Percentiles rank a stretch among this genome's conserved stretches.
Evolutionary conservation across 768 basidiomycete genomes (phyloP).

Genomic region (Tylopilus rubrobrunneus): DNA sequence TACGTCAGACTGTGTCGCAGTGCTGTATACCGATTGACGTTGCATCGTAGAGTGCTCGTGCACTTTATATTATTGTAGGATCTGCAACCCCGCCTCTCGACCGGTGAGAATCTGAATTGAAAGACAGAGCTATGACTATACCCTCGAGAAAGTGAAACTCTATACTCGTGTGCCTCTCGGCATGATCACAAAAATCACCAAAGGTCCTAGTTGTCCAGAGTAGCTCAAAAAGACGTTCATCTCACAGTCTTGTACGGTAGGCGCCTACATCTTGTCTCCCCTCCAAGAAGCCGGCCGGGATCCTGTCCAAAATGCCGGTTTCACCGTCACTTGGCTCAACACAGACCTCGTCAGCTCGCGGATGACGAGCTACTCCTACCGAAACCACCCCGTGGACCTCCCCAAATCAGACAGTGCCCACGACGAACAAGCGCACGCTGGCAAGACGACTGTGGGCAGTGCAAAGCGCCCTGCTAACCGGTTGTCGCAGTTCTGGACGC

Average conservation of each 20-base stretch:
- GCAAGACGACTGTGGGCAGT: background rate
- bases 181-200: conserved; percentile 71
- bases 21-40: conserved; percentile 1
- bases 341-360: conserved; percentile 65
- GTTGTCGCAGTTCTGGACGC: conserved; percentile 23
- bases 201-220: conserved; percentile 47
- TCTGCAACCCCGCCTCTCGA: conserved; percentile 1
- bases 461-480: conserved; percentile 7
- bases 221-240: background rate
- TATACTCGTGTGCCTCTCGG: conserved; percentile 87
- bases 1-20: conserved; percentile 36
- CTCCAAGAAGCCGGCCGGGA: conserved; percentile 91
- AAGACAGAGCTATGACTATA: conserved; percentile 85
- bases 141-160: conserved; percentile 84
- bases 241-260: conserved; percentile 35
- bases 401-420: background rate
- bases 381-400: conserved; percentile 52
- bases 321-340: conserved; percentile 76
- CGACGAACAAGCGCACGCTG: background rate
- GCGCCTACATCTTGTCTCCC: conserved; percentile 93
- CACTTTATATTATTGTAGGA: conserved; percentile 77
- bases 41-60: conserved; percentile 35
- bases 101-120: conserved; percentile 2
- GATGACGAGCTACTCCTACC: conserved; percentile 79
- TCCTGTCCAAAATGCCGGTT: conserved; percentile 83